Conservation (phyloP, 768 basidiomycete species). For the Naganishia randhawae region DNA sequence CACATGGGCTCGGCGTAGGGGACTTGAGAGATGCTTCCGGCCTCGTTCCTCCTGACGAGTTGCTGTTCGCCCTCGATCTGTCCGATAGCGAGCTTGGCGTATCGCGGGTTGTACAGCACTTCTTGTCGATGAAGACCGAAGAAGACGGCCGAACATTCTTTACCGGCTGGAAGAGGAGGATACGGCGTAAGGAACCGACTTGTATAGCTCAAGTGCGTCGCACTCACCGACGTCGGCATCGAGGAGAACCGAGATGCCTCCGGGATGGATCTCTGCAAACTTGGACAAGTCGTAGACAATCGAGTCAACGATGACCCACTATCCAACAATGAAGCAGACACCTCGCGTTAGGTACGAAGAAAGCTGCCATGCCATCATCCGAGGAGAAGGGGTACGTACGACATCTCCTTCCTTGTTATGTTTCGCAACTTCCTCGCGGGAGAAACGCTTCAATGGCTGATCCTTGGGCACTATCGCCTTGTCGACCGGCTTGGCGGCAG, state of each 20-base stretch:
- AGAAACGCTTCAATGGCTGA: constrained; percentile 33
- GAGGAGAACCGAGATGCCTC: constrained; percentile 72
- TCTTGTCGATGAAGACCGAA: constrained; percentile 84
- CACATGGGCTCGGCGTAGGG: constrained; percentile 89
- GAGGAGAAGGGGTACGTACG: constrained; percentile 68
- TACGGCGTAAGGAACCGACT: constrained; percentile 15
- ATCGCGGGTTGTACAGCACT: constrained; percentile 68
- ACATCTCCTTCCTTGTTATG: constrained; percentile 77
- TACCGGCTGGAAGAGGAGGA: constrained; percentile 59
- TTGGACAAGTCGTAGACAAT: constrained; percentile 78
- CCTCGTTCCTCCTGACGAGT: constrained; percentile 55
- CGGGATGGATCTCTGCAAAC: constrained; percentile 75
- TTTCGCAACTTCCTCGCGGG: constrained; percentile 70
- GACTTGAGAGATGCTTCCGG: constrained; percentile 65
- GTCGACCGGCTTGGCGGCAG: constrained; percentile 9
- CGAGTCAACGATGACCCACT: constrained; percentile 75
- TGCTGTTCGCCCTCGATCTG: constrained; percentile 62
- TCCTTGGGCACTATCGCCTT: constrained; percentile 26
- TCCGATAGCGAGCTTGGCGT: constrained; percentile 66
- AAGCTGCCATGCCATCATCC: too few relatives aligned
- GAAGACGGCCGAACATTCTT: constrained; percentile 83
- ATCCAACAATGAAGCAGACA: background rate
- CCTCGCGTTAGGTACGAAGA: background rate
- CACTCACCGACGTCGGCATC: constrained; percentile 68
- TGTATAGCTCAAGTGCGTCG: background rate